These are phyloP conservation scores for Nepenthes mirabilis DNA, from an alignment of 148 eudicot species.

Conservation along the genomic window DNA sequence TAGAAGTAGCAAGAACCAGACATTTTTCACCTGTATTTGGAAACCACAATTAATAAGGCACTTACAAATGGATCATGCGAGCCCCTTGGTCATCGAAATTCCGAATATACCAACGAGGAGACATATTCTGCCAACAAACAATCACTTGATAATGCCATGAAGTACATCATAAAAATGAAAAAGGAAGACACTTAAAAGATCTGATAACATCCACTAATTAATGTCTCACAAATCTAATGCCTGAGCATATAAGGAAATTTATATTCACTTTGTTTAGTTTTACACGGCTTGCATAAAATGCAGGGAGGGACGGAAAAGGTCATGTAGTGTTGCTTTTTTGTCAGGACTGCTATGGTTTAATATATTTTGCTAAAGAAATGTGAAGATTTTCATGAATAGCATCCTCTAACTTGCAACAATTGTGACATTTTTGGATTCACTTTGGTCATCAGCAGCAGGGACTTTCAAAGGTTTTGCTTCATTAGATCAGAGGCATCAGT, in stretches of 20 bases:
- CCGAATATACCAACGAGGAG: slow-evolving; percentile 83
- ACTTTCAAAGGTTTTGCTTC: no score
- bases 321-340: no score
- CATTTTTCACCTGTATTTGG: not conserved
- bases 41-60: slow-evolving; percentile 1
- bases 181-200: not conserved
- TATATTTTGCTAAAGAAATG: no score
- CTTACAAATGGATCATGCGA: slow-evolving; percentile 92
- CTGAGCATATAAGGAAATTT: not conserved
- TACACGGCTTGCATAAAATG: no score
- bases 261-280: no score
- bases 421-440: no score
- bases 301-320: no score
- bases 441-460: no score
- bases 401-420: no score
- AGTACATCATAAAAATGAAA: not conserved
- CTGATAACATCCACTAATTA: not conserved
- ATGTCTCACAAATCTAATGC: not conserved
- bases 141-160: not conserved
- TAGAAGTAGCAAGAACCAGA: not conserved
- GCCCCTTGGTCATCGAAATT: slow-evolving; percentile 51
- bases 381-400: no score
- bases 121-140: slow-evolving; percentile 38
- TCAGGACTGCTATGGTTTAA: no score
- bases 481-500: no score